These are phyloP conservation scores for Macrolepiota fuliginosa DNA, from an alignment of 768 basidiomycete genomes.

Conservation along the genomic window DNA sequence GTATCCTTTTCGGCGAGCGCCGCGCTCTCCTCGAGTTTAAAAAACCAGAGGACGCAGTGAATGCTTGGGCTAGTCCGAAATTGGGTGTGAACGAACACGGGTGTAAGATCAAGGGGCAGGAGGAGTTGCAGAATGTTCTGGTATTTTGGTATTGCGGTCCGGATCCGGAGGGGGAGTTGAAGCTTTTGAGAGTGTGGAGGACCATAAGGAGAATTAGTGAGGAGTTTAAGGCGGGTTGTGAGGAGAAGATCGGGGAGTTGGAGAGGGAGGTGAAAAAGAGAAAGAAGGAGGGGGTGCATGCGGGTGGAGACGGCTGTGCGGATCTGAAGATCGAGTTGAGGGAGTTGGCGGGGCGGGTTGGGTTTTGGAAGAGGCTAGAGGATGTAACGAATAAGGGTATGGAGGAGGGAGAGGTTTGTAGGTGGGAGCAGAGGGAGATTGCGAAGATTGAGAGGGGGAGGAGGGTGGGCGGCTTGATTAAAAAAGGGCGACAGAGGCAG, in stretches of 20 bases:
- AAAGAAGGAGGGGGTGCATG: constrained; percentile 38
- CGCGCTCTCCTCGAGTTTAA: constrained; percentile 55
- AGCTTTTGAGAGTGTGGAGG: constrained; percentile 45
- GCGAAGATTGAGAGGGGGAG: constrained; percentile 18
- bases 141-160: constrained; percentile 32
- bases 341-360: constrained; percentile 32
- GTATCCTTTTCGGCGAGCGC: constrained; percentile 38
- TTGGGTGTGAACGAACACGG: constrained; percentile 27
- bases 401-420: constrained; percentile 17
- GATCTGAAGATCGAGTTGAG: constrained; percentile 16
- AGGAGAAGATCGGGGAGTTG: not conserved
- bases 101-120: not conserved
- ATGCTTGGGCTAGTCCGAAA: constrained; percentile 49
- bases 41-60: constrained; percentile 39
- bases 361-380: constrained; percentile 26
- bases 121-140: not conserved
- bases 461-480: not conserved
- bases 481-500: too few species aligned
- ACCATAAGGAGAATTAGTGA: constrained; percentile 40
- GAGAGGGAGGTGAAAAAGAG: constrained; percentile 33
- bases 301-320: constrained; percentile 19
- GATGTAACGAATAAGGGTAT: constrained; percentile 27
- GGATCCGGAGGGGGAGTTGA: constrained; percentile 45
- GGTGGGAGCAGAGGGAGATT: constrained; percentile 18
- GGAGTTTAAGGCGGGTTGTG: constrained; percentile 33